Percentiles rank a stretch among this genome's conserved stretches.
These are phyloP conservation scores for Poa pratensis DNA, from an alignment of 176 grass and related monocot genomes.

Conservation along the genomic window DNA sequence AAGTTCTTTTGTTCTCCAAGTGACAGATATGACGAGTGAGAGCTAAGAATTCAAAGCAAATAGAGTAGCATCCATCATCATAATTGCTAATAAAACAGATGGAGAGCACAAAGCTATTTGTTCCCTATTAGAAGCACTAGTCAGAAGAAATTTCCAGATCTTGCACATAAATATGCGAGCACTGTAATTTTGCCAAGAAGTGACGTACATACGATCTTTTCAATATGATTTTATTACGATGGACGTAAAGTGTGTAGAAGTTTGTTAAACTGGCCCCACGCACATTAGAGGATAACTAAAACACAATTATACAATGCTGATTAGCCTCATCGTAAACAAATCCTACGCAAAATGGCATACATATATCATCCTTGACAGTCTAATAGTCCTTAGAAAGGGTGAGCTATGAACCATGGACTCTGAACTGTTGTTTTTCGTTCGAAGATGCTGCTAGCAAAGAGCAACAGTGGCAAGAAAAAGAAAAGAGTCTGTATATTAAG, in stretches of 20 bases:
- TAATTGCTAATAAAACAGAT: not conserved
- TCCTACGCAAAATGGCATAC: not conserved
- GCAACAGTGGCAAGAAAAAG: not conserved
- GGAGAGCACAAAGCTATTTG: not conserved
- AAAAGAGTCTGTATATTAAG: not conserved
- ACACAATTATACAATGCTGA: not conserved
- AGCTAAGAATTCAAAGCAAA: slow-evolving; percentile 13
- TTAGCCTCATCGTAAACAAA: not conserved
- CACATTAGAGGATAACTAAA: not conserved
- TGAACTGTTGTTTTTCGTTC: not conserved
- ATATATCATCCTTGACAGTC: not conserved
- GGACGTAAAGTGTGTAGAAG: not conserved
- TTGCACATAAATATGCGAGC: not conserved
- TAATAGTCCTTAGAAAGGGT: not conserved
- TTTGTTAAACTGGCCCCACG: not conserved
- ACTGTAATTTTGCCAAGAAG: not conserved
- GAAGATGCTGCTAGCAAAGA: not conserved
- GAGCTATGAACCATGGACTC: not conserved
- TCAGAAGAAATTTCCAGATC: slow-evolving; percentile 8
- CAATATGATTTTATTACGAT: not conserved
- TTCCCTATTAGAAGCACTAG: not conserved
- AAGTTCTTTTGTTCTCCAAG: not conserved
- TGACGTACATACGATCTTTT: not conserved
- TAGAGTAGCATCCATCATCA: not conserved
- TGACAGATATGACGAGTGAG: not conserved